Conservation (phyloP, 129 eudicot genomes). For the Flaveria linearis region DNA sequence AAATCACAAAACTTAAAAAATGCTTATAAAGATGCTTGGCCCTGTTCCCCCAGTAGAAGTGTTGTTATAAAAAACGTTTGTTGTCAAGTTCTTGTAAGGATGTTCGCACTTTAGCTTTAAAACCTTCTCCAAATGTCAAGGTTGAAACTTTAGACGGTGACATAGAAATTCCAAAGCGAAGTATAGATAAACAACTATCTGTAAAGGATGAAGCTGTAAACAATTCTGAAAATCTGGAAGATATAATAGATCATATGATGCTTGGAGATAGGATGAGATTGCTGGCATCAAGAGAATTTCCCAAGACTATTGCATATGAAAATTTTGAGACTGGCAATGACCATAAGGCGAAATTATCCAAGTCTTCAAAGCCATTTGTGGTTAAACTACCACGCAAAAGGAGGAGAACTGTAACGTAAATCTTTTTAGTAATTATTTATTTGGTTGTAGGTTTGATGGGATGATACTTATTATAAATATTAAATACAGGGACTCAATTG, state of each 20-base stretch:
- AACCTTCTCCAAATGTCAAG: constrained; percentile 46
- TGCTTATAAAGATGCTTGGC: constrained; percentile 26
- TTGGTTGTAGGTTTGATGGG: neutral
- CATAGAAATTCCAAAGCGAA: constrained; percentile 23
- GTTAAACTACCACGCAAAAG: constrained; percentile 59
- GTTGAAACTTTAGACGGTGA: constrained; percentile 49
- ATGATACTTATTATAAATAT: constrained; percentile 17
- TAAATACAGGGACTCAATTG: constrained; percentile 71
- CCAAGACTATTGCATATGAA: constrained; percentile 14
- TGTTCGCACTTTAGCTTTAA: constrained; percentile 21
- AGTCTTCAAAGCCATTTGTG: constrained; percentile 47
- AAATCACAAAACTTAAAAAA: constrained; percentile 19
- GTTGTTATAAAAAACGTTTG: constrained; percentile 18
- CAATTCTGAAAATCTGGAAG: constrained; percentile 40
- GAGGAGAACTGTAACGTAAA: constrained; percentile 88
- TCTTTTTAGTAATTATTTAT: constrained; percentile 1
- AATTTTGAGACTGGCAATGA: constrained; percentile 34
- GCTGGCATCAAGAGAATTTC: constrained; percentile 42
- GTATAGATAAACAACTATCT: constrained; percentile 14
- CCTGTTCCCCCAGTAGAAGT: constrained; percentile 18
- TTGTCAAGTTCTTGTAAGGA: constrained; percentile 25
- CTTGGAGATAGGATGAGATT: constrained; percentile 66
- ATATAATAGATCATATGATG: constrained; percentile 73
- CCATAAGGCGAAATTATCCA: constrained; percentile 36
- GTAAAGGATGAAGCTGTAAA: constrained; percentile 49